phyloP scores from a whole-genome alignment of 345 rosid genomes.

The Microcos paniculata region DNA sequence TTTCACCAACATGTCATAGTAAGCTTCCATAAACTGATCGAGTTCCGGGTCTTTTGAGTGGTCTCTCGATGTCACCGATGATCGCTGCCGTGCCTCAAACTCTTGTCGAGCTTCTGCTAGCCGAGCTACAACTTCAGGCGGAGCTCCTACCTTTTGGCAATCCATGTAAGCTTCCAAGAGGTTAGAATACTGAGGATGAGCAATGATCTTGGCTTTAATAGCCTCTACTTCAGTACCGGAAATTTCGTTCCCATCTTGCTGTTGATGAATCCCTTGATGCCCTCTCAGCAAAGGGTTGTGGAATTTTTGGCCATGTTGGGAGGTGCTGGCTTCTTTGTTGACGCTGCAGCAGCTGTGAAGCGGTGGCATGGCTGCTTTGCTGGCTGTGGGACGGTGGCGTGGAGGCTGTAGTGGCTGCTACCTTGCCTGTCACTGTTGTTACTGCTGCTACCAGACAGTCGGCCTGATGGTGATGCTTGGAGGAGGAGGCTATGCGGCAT shows the following conservation, averaged over 20 bases:
- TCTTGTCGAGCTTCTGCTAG: slow-evolving; percentile 73
- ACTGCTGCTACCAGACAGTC: too few relatives aligned
- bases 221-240: slow-evolving; percentile 55
- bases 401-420: too few relatives aligned
- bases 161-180: slow-evolving; percentile 93
- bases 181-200: slow-evolving; percentile 88
- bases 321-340: slow-evolving; percentile 67
- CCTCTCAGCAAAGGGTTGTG: slow-evolving; percentile 65
- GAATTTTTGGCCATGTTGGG: slow-evolving; percentile 45
- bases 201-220: slow-evolving; percentile 88
- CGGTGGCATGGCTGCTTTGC: too few relatives aligned
- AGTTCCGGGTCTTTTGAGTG: slow-evolving; percentile 81
- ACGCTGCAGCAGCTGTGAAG: too few relatives aligned
- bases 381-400: too few relatives aligned
- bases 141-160: slow-evolving; percentile 99
- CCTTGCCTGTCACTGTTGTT: too few relatives aligned
- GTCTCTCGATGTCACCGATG: slow-evolving; percentile 37
- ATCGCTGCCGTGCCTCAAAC: slow-evolving; percentile 69
- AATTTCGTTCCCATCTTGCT: slow-evolving; percentile 47
- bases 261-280: slow-evolving; percentile 40
- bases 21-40: slow-evolving; percentile 99
- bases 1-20: slow-evolving; percentile 91
- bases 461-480: too few relatives aligned
- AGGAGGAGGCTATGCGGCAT: too few relatives aligned
- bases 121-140: slow-evolving; percentile 77